Evolutionary conservation across 441 rosid genomes (phyloP), one percentile per base, ranked within the genome.

Genomic region (Cnidoscolus chayamansa): DNA sequence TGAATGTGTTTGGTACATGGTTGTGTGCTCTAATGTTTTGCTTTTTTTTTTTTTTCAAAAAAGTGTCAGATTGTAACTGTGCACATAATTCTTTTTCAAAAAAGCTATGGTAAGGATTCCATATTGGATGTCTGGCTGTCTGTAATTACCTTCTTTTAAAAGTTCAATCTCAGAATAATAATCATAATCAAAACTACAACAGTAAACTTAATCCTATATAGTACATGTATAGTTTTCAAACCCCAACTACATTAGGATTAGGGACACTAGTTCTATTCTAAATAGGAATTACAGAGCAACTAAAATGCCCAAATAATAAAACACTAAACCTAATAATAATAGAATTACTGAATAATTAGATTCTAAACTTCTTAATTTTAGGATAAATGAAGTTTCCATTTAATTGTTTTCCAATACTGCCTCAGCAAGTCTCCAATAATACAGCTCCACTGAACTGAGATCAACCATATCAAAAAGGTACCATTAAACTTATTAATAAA

Each of bases 401-500:
- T 35, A 35, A 4, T 35, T 35, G 4, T 35, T 4, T 35, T 35
- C 5, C 4, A 35, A 35, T 35, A 35, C 40, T 35, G 40, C 40
- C 3, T 35, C 40, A 35, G 4, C 40, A 35, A 35, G 40, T 10
- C 15, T 47, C 48, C 20, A 31, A 20, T 15, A n/a, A 16, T 20
- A 5, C 17, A 69, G 63, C 43, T 56, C 40, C 20, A 58, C 20
- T 15, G 43, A 58, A 49, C 43, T 43, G 47, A 70, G 43, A 19
- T 69, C 64, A 69, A 69, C 56, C 72, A 57, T 43, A 30, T 13
- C 5, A 47, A 13, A 49, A 40, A 13, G 10, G 61, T 20, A 57
- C 48, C 64, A 58, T 11, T 48, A 17, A 31, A 49, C 17, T 9
- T 51, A 31, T 60, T 25, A 61, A 19, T 1, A 11, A 35, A 13